These are phyloP conservation scores for Purshia tridentata DNA, from an alignment of 306 rosid genomes.

Conservation along the genomic window DNA sequence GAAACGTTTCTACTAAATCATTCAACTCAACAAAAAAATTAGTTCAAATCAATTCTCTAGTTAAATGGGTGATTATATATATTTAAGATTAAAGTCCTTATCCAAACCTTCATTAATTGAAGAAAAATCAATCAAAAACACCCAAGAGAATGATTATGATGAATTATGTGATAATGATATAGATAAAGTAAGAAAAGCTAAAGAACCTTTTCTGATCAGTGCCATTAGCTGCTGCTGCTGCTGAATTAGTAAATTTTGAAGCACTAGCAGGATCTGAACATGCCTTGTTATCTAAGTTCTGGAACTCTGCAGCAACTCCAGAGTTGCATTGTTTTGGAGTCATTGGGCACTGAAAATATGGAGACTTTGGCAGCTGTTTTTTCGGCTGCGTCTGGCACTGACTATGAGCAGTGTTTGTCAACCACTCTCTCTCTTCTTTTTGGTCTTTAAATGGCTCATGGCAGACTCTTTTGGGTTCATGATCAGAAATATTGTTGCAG, in stretches of 20 bases:
- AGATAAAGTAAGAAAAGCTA: slow-evolving; percentile 12
- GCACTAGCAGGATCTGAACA: slow-evolving; percentile 32
- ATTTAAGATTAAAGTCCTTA: background rate
- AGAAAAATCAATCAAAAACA: slow-evolving; percentile 1
- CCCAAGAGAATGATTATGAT: too few species aligned
- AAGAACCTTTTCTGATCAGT: slow-evolving; percentile 65
- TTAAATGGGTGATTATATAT: background rate
- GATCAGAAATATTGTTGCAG: slow-evolving; percentile 17
- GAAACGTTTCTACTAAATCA: background rate
- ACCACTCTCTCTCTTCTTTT: slow-evolving; percentile 21
- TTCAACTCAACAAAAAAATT: background rate
- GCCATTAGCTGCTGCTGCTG: slow-evolving; percentile 46
- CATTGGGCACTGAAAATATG: slow-evolving; percentile 5
- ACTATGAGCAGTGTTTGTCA: slow-evolving; percentile 7
- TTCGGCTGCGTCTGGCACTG: too few species aligned
- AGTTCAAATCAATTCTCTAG: too few species aligned
- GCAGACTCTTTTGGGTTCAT: slow-evolving; percentile 6
- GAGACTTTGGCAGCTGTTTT: slow-evolving; percentile 1
- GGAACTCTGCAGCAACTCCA: slow-evolving; percentile 28
- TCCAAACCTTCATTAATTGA: background rate
- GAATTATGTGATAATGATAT: too few species aligned
- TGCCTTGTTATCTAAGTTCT: slow-evolving; percentile 43
- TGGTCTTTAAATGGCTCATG: slow-evolving; percentile 9
- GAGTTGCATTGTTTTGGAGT: slow-evolving; percentile 3
- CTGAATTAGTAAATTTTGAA: slow-evolving; percentile 37